Conservation (phyloP, 257 asterid genomes). For the Verbascum thapsus region DNA sequence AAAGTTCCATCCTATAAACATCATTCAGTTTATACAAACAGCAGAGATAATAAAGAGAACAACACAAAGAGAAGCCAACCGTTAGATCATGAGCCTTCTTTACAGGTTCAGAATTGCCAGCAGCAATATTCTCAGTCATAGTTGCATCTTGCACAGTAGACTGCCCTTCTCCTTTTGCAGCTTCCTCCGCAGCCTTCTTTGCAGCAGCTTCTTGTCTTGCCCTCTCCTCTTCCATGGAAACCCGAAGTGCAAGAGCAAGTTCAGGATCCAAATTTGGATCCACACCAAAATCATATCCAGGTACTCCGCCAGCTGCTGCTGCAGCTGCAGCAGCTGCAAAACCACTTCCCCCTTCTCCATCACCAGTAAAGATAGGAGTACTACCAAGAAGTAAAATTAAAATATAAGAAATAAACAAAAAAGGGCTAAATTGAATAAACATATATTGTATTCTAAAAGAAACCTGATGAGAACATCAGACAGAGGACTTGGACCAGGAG, state of each 20-base stretch:
- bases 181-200: conserved; percentile 89
- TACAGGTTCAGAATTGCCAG: conserved; percentile 70
- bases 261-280: conserved; percentile 99
- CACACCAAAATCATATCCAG: conserved; percentile 95
- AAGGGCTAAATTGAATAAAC: conserved; percentile 8
- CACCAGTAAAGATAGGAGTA: conserved; percentile 94
- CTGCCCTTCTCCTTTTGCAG: conserved; percentile 69
- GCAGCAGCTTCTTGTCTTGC: conserved; percentile 99
- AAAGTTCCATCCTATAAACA: conserved; percentile 1
- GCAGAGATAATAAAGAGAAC: conserved; percentile 23
- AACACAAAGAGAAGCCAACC: conserved; percentile 43
- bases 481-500: conserved; percentile 91
- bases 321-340: conserved; percentile 93
- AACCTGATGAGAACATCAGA: conserved; percentile 97
- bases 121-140: conserved; percentile 66
- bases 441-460: conserved; percentile 10
- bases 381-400: conserved; percentile 41
- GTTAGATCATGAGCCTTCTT: conserved; percentile 62
- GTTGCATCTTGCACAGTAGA: conserved; percentile 73
- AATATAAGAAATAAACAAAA: background rate
- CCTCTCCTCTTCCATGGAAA: conserved; percentile 99
- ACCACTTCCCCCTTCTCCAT: conserved; percentile 96
- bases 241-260: conserved; percentile 99
- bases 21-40: conserved; percentile 19
- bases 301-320: conserved; percentile 70